A percentile compares a stretch with the other conserved stretches of the same genome.
Conservation (phyloP, 164 flowering plant genomes). For the Akebia trifoliata region DNA sequence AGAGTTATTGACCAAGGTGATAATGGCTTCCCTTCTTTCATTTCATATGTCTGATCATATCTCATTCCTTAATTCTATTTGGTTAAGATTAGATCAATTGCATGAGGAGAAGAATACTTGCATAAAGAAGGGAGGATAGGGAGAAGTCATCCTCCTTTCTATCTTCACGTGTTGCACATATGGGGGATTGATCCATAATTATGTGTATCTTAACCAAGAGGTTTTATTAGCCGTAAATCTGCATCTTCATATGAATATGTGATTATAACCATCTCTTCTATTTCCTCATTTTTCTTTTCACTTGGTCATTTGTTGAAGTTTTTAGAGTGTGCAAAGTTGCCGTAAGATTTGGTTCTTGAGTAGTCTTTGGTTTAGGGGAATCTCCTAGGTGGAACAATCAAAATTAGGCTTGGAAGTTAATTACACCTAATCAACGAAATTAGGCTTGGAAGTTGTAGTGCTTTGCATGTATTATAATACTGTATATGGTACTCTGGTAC, state of each 20-base stretch:
- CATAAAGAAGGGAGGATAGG: background rate
- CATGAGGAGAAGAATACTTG: background rate
- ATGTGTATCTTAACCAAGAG: background rate
- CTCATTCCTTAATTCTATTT: background rate
- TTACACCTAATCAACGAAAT: too few species aligned
- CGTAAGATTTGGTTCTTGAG: too few species aligned
- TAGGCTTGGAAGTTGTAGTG: too few species aligned
- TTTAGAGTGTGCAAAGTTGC: too few species aligned
- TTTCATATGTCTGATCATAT: background rate
- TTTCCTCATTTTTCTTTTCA: too few species aligned
- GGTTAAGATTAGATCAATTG: background rate
- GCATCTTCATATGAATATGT: too few species aligned
- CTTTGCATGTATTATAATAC: too few species aligned
- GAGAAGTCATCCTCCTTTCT: background rate
- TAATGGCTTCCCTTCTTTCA: background rate
- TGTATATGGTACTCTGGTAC: too few species aligned
- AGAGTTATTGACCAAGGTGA: constrained; percentile 92
- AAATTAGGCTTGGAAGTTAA: background rate
- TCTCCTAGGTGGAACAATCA: too few species aligned
- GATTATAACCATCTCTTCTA: too few species aligned
- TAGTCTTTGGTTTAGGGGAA: too few species aligned
- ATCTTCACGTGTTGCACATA: background rate
- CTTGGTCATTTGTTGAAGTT: too few species aligned
- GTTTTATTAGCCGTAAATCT: background rate
- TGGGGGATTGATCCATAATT: background rate